phyloP scores from a whole-genome alignment of 1,284 basidiomycete genomes.

The Phaffia rhodozyma region DNA sequence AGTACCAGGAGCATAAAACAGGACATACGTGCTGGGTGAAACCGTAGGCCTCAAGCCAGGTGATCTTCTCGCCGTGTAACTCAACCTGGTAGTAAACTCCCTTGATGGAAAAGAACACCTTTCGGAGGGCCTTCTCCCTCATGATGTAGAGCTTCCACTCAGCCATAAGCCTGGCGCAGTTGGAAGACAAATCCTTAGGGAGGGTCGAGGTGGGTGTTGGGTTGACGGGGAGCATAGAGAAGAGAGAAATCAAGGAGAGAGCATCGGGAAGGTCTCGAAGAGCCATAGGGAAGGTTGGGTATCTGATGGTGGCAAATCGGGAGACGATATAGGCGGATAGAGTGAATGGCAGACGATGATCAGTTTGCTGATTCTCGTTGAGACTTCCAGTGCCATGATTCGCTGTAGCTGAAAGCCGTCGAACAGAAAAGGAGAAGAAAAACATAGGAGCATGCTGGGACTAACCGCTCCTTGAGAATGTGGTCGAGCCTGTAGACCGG shows the following conservation, averaged over 20 bases:
- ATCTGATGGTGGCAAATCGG: slow-evolving; percentile 42
- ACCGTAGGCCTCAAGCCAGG: slow-evolving; percentile 96
- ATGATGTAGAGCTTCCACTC: slow-evolving; percentile 90
- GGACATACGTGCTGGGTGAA: slow-evolving; percentile 81
- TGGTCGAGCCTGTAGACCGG: slow-evolving; percentile 84
- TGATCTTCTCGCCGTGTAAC: slow-evolving; percentile 80
- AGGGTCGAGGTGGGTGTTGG: slow-evolving; percentile 51
- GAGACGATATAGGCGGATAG: neutral
- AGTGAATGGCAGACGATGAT: neutral
- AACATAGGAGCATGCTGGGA: neutral
- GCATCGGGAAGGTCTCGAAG: slow-evolving; percentile 95
- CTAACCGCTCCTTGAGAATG: slow-evolving; percentile 89
- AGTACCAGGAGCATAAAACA: neutral
- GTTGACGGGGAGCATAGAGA: slow-evolving; percentile 75
- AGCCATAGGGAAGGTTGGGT: slow-evolving; percentile 93
- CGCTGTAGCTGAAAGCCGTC: slow-evolving; percentile 19
- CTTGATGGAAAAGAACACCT: slow-evolving; percentile 95
- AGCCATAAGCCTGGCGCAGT: slow-evolving; percentile 75
- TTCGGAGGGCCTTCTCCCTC: slow-evolving; percentile 72
- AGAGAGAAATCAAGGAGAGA: slow-evolving; percentile 86
- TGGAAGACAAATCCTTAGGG: slow-evolving; percentile 71
- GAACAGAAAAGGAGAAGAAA: neutral
- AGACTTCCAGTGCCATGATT: slow-evolving; percentile 5
- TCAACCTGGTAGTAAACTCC: slow-evolving; percentile 98
- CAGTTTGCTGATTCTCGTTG: neutral